A percentile compares a stretch with the other conserved stretches of the same genome.
phyloP scores from a whole-genome alignment of 192 early-diverging fungal species.

The Entophlyctis luteolus region DNA sequence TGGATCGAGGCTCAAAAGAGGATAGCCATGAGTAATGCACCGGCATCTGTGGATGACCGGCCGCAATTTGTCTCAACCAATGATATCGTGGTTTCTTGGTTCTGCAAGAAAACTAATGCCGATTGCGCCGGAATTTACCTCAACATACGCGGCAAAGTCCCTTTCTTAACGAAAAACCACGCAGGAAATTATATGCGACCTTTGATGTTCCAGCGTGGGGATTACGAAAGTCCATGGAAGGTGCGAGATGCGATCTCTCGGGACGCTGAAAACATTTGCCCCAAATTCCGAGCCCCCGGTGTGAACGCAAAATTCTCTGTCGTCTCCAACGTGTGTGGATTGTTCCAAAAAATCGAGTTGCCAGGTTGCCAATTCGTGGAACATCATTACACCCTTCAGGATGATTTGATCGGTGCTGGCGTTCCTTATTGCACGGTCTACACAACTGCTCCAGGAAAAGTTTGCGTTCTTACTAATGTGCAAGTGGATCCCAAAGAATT shows the following conservation, averaged over 20 bases:
- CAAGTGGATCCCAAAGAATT: background rate
- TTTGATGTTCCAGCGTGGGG: background rate
- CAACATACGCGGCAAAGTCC: background rate
- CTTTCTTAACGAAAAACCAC: background rate
- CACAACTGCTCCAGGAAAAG: background rate
- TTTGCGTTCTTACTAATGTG: background rate
- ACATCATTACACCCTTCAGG: conserved; percentile 12
- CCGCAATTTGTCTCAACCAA: background rate
- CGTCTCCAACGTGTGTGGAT: conserved; percentile 2
- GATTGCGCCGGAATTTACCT: background rate
- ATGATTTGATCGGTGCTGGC: background rate
- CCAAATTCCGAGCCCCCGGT: too few relatives aligned
- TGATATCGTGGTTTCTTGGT: background rate
- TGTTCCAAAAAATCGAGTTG: conserved; percentile 1
- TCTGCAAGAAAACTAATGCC: background rate
- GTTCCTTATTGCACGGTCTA: background rate
- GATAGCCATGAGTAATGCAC: background rate
- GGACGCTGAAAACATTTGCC: too few relatives aligned
- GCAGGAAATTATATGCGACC: background rate
- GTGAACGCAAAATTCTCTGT: background rate
- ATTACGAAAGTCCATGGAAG: background rate
- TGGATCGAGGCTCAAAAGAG: background rate
- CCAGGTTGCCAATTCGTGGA: conserved; percentile 10
- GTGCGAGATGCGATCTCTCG: background rate
- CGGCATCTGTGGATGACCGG: background rate